phyloP scores from a whole-genome alignment of 1,284 basidiomycete genomes.

The Leccinum ponderosum region DNA sequence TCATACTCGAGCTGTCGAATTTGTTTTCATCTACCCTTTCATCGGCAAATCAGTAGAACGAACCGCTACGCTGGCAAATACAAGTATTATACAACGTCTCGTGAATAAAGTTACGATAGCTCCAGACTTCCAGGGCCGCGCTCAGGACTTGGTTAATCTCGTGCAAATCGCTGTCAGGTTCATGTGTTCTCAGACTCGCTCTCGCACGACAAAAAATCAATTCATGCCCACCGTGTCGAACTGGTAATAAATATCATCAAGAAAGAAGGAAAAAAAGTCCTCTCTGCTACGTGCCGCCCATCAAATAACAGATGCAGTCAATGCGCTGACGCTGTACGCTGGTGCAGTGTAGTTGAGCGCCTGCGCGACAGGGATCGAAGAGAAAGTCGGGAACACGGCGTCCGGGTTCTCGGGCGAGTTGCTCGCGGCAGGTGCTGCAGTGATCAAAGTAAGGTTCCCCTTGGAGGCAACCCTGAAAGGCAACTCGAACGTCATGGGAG shows the following conservation, averaged over 20 bases:
- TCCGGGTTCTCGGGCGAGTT: conserved; percentile 58
- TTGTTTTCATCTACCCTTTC: neutral
- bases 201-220: neutral
- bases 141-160: neutral
- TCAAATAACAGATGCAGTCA: conserved; percentile 23
- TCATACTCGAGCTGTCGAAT: neutral
- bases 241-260: neutral
- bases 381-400: conserved; percentile 47
- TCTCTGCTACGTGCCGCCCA: neutral
- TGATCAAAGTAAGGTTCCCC: conserved; percentile 29
- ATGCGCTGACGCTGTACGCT: conserved; percentile 56
- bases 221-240: neutral
- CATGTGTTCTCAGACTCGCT: neutral
- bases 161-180: neutral
- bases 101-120: neutral
- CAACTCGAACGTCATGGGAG: conserved; percentile 50
- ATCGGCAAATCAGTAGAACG: neutral
- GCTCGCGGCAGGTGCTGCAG: conserved; percentile 40
- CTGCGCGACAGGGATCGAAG: conserved; percentile 46
- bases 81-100: neutral
- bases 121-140: neutral
- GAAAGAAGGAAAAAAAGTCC: neutral
- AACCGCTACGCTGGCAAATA: neutral
- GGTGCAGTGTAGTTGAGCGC: conserved; percentile 58
- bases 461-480: conserved; percentile 51